These are phyloP conservation scores for Ceratocystis cacaofunesta DNA, from an alignment of 2,329 filamentous ascomycete genomes.

Conservation along the genomic window DNA sequence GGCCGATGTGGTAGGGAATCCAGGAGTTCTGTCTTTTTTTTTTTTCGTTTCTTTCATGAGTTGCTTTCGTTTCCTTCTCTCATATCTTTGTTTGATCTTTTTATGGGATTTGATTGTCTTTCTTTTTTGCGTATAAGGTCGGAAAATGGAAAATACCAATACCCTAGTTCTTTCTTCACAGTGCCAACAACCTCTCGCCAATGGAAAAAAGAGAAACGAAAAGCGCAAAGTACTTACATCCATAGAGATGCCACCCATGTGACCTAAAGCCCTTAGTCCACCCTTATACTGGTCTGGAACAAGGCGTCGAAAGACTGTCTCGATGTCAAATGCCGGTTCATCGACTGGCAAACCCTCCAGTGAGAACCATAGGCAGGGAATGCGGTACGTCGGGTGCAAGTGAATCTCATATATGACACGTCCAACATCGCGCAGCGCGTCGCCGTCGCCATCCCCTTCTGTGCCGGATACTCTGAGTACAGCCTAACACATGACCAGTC, in stretches of 20 bases:
- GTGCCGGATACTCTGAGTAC: background rate
- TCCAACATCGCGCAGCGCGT: slow-evolving; percentile 23
- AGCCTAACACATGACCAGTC: slow-evolving; percentile 16
- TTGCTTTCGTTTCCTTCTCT: background rate
- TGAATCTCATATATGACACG: slow-evolving; percentile 59
- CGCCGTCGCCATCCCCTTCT: background rate
- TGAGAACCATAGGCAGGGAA: slow-evolving; percentile 63
- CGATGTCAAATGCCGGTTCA: slow-evolving; percentile 45
- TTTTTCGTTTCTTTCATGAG: slow-evolving; percentile 8
- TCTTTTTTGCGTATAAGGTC: slow-evolving; percentile 1
- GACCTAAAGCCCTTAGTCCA: slow-evolving; percentile 43
- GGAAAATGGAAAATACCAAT: slow-evolving; percentile 10
- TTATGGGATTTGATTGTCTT: background rate
- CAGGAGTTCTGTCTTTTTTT: slow-evolving; percentile 18
- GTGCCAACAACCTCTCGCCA: background rate
- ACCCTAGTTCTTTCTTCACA: slow-evolving; percentile 6
- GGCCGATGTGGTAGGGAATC: background rate
- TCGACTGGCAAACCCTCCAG: slow-evolving; percentile 42
- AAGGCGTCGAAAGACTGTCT: slow-evolving; percentile 55
- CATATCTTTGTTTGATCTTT: background rate
- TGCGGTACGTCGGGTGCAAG: slow-evolving; percentile 58
- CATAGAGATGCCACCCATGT: slow-evolving; percentile 59
- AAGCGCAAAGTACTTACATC: slow-evolving; percentile 42
- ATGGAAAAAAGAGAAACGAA: slow-evolving; percentile 15
- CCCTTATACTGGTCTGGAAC: slow-evolving; percentile 52